Conservation (phyloP, 2,329 filamentous ascomycete species). For the Aspergillus persii region DNA sequence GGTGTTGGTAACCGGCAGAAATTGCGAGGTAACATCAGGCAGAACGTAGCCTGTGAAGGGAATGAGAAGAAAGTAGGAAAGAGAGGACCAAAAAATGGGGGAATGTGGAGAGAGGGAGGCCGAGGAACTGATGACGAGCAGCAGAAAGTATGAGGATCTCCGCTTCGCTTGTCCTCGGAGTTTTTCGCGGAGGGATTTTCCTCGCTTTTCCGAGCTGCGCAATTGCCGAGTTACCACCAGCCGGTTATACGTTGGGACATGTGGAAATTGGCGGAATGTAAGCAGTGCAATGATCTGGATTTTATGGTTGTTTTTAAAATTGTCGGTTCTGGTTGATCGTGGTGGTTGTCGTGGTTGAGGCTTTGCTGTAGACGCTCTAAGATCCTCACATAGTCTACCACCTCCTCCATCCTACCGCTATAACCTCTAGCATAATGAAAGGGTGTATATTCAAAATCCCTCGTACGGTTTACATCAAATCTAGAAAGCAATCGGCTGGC, state of each 20-base stretch:
- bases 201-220: slow-evolving; percentile 13
- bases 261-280: not conserved
- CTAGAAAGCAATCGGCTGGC: not conserved
- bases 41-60: slow-evolving; percentile 19
- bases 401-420: not conserved
- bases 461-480: not conserved
- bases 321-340: not conserved
- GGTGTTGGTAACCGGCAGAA: slow-evolving; percentile 39
- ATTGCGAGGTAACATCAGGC: slow-evolving; percentile 45
- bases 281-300: not conserved
- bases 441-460: not conserved
- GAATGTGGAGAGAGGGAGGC: slow-evolving; percentile 9
- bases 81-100: slow-evolving; percentile 15
- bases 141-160: slow-evolving; percentile 19
- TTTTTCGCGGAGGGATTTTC: slow-evolving; percentile 24
- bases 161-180: slow-evolving; percentile 33
- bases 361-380: not conserved
- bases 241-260: not conserved
- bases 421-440: not conserved
- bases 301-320: not conserved
- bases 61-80: slow-evolving; percentile 9
- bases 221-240: not conserved
- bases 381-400: not conserved
- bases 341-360: not conserved
- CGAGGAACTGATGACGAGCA: slow-evolving; percentile 22